These are phyloP conservation scores for Gastrolobium villosum DNA, from an alignment of 306 rosid species.

Conservation along the genomic window DNA sequence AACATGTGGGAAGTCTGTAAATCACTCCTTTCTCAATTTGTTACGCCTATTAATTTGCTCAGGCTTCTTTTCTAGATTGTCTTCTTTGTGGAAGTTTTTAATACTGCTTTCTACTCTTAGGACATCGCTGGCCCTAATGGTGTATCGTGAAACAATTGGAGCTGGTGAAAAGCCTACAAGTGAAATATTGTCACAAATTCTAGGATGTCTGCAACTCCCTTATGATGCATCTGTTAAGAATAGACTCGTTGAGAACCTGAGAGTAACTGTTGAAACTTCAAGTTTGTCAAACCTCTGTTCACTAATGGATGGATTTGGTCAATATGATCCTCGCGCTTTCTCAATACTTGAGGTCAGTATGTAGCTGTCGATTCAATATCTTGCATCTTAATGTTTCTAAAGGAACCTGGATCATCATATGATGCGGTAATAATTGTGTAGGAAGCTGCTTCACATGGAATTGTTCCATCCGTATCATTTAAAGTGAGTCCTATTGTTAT, in stretches of 20 bases:
- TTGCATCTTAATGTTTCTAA: slow-evolving; percentile 27
- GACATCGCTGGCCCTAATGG: slow-evolving; percentile 87
- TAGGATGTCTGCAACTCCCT: slow-evolving; percentile 96
- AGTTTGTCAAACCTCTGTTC: slow-evolving; percentile 74
- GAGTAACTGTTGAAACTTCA: slow-evolving; percentile 64
- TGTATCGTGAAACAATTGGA: slow-evolving; percentile 77
- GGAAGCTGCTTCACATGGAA: slow-evolving; percentile 97
- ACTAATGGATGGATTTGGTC: slow-evolving; percentile 90
- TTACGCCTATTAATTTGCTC: slow-evolving; percentile 36
- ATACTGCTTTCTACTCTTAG: slow-evolving; percentile 56
- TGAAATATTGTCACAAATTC: slow-evolving; percentile 79
- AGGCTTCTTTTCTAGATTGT: slow-evolving; percentile 44
- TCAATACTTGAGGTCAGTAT: slow-evolving; percentile 89
- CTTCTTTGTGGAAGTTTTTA: slow-evolving; percentile 44
- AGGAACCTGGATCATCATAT: slow-evolving; percentile 43
- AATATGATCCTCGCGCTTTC: slow-evolving; percentile 91
- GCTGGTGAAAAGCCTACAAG: slow-evolving; percentile 76
- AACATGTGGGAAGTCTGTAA: slow-evolving; percentile 18
- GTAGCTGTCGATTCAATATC: slow-evolving; percentile 38
- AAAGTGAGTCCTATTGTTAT: slow-evolving; percentile 77
- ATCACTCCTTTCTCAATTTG: slow-evolving; percentile 21
- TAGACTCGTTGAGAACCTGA: slow-evolving; percentile 78
- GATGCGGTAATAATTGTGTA: slow-evolving; percentile 51
- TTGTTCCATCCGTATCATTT: slow-evolving; percentile 79
- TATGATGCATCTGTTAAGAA: slow-evolving; percentile 63